Percentiles rank a stretch among this genome's conserved stretches.
Evolutionary conservation across 805 yeast species (phyloP).

Genomic region (Barnettozyma californica): DNA sequence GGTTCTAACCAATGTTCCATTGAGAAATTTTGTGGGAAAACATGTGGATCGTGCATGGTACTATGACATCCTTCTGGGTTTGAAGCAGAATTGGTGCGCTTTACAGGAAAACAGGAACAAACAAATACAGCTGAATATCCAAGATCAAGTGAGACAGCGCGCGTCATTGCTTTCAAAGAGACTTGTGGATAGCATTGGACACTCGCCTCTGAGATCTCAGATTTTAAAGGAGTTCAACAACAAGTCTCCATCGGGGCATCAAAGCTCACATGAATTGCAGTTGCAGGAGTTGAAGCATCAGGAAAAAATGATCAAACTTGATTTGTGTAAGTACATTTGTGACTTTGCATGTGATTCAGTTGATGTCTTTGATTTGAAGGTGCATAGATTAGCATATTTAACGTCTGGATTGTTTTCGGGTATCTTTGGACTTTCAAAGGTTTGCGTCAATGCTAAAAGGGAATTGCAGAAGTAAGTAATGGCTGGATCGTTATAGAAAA

Average conservation of each 20-base stretch:
- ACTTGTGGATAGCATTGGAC: slow-evolving; percentile 24
- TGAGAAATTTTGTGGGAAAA: slow-evolving; percentile 37
- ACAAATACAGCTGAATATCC: slow-evolving; percentile 51
- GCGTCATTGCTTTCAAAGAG: slow-evolving; percentile 42
- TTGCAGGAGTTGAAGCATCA: slow-evolving; percentile 31
- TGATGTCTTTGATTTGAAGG: slow-evolving; percentile 37
- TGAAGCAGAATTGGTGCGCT: slow-evolving; percentile 45
- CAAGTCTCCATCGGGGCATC: slow-evolving; percentile 14
- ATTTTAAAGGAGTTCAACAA: slow-evolving; percentile 27
- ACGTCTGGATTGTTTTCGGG: slow-evolving; percentile 22
- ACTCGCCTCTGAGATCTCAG: slow-evolving; percentile 26
- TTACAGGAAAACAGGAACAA: slow-evolving; percentile 38
- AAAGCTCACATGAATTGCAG: slow-evolving; percentile 20
- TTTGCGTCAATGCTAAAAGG: slow-evolving; percentile 20
- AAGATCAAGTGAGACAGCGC: slow-evolving; percentile 53
- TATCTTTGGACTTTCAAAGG: slow-evolving; percentile 21
- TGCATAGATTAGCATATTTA: slow-evolving; percentile 18
- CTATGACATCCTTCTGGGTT: slow-evolving; percentile 52
- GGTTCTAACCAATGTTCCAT: slow-evolving; percentile 34
- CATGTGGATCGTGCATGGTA: slow-evolving; percentile 72
- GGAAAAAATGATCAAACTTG: slow-evolving; percentile 33
- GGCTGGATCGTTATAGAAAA: slow-evolving; percentile 1
- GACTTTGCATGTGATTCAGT: slow-evolving; percentile 46
- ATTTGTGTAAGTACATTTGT: slow-evolving; percentile 36
- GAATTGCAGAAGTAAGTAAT: slow-evolving; percentile 12